Percentiles rank a stretch among this genome's conserved stretches.
These are phyloP conservation scores for Chaetomium fimeti DNA, from an alignment of 495 filamentous ascomycete genomes.

Conservation along the genomic window DNA sequence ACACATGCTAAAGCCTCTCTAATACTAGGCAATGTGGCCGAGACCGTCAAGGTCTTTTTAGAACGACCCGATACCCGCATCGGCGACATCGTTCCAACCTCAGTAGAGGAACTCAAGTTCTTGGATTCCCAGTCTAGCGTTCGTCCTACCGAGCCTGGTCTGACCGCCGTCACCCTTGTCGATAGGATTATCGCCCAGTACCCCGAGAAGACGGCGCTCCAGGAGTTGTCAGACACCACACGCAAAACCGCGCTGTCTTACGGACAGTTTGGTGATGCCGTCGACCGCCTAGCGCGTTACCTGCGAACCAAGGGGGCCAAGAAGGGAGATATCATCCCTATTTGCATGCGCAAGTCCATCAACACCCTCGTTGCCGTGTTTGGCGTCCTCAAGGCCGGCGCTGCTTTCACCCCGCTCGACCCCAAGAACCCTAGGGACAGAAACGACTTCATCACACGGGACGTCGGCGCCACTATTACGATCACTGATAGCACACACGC, in stretches of 20 bases:
- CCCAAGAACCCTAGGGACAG: background rate
- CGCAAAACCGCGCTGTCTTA: background rate
- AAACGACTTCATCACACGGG: background rate
- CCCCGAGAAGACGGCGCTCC: background rate
- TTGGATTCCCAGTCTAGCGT: background rate
- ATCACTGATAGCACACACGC: background rate
- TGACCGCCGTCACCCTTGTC: background rate
- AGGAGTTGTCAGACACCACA: background rate
- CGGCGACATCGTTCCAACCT: background rate
- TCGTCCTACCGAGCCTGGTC: background rate
- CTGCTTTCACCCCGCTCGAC: background rate
- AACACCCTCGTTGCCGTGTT: background rate
- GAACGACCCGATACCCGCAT: background rate
- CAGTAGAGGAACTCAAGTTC: background rate
- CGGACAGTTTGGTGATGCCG: background rate
- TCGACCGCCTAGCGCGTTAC: background rate
- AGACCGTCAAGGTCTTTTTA: background rate
- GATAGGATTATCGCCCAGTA: background rate
- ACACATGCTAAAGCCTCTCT: background rate
- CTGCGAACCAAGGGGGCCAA: background rate
- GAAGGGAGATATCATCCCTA: background rate
- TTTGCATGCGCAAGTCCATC: conserved; percentile 1
- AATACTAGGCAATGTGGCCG: background rate
- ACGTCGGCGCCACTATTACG: background rate
- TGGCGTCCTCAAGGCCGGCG: background rate